Base-by-base conservation (phyloP, 371 early-diverging fungal species). In the Apophysomyces variabilis region DNA sequence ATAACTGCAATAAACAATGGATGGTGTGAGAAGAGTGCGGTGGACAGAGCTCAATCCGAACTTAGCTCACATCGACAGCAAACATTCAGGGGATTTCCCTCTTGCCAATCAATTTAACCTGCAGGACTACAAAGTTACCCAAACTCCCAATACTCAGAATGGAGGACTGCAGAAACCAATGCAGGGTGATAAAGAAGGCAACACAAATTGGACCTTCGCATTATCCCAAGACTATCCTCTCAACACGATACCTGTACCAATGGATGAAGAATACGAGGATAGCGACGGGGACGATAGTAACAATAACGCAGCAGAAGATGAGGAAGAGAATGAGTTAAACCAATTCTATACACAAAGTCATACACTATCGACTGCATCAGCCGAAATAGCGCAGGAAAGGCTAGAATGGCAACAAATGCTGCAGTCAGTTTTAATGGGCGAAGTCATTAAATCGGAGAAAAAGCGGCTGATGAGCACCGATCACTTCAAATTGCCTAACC, bases 361-460 rank as follows among this genome's bases (percentile, higher is more conserved):
- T 59, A 58, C 76, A 1, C 38, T 71, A 4, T 66, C 70, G 14
- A 47, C 68, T 4, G 64, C 66, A 12, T 60, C 69, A 18, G 74
- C 77, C 16, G 87, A 85, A 61, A 80, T 84, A 38, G 80, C 80
- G 47, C 84, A 84, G 45, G 92, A 92, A 67, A 87, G 92, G 41
- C 74, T 87, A 18, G 92, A 92, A 71, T 93, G 93, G 93, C 93
- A 91, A 60, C 85, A 90, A 39, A 93, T 95, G 93, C 82, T 95
- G 7, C 85, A 91, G 37, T 91, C 93, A 5, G 95, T 94, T 14
- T 74, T 95, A 32, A 85, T 86, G 38, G 94, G 95, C 9, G 93
- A 95, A 62, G 91, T 94, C 13, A 87, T 95, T 26, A 89, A 89
- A 59, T 88, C 88, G 16, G 95, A 95, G 69, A 92, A 91, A 67